These are phyloP conservation scores for Astrephomene gubernaculifera DNA, from an alignment of 139 green algal species.

Conservation along the genomic window DNA sequence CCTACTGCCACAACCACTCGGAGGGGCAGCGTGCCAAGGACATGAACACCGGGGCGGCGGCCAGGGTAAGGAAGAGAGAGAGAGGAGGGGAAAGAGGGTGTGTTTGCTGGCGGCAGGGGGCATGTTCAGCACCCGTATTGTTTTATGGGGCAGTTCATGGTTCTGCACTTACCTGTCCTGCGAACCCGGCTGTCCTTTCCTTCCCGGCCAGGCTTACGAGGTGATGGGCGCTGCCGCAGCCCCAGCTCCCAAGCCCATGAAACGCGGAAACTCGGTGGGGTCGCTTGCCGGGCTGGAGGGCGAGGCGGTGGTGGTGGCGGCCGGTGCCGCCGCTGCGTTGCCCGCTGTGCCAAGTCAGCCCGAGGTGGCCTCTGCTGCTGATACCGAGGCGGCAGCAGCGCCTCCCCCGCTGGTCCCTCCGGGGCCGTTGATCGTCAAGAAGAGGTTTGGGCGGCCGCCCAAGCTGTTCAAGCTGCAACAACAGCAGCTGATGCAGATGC, in stretches of 20 bases:
- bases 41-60: conserved; percentile 26
- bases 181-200: too few species aligned
- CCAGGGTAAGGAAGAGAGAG: too few species aligned
- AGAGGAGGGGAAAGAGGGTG: too few species aligned
- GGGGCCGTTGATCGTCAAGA: not conserved
- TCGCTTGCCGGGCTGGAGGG: not conserved
- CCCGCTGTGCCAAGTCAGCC: too few species aligned
- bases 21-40: conserved; percentile 46
- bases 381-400: not conserved
- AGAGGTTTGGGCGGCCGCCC: conserved; percentile 14
- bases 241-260: not conserved
- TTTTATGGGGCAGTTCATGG: too few species aligned
- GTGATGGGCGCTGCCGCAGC: not conserved
- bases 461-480: conserved; percentile 20
- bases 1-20: conserved; percentile 82
- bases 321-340: too few species aligned
- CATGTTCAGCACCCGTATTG: too few species aligned
- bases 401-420: not conserved
- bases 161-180: too few species aligned
- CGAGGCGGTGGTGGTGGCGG: not conserved
- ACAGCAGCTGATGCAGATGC: conserved; percentile 10
- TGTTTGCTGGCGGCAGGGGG: too few species aligned
- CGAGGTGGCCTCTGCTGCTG: not conserved
- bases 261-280: not conserved
- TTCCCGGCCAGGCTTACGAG: too few species aligned